Evolutionary conservation across 2,329 filamentous ascomycete genomes (phyloP).

Genomic region (Colletotrichum melonis): DNA sequence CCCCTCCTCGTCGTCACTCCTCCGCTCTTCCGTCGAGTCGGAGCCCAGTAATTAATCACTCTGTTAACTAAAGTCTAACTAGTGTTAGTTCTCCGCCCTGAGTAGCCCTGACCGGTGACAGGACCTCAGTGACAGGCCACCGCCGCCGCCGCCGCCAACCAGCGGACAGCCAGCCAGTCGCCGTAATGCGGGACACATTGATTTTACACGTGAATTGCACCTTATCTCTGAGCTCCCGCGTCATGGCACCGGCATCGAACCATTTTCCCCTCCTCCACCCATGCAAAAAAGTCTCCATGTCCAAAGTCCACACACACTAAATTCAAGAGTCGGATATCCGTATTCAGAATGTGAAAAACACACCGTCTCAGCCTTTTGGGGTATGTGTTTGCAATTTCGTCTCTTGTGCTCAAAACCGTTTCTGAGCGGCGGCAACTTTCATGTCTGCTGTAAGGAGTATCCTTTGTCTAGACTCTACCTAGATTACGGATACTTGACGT

Average conservation of each 20-base stretch:
- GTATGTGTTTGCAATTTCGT: not conserved
- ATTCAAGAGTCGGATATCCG: not conserved
- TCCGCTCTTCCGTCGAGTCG: slow-evolving; percentile 6
- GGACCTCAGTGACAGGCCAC: not conserved
- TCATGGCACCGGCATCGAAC: slow-evolving; percentile 27
- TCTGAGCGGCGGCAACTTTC: not conserved
- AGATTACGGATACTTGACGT: not conserved
- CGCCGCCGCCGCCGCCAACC: no score
- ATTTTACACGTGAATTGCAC: slow-evolving; percentile 33
- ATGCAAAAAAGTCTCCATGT: not conserved
- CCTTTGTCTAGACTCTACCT: not conserved
- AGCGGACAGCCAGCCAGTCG: not conserved
- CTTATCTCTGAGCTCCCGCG: slow-evolving; percentile 29
- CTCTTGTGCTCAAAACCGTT: not conserved
- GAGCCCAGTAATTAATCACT: not conserved
- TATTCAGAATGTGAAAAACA: not conserved
- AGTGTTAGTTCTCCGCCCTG: not conserved
- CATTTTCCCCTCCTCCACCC: not conserved
- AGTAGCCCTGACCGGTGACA: not conserved
- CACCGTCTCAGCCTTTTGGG: not conserved
- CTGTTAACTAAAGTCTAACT: not conserved
- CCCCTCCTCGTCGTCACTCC: not conserved
- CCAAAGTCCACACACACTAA: not conserved
- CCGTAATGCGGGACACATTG: slow-evolving; percentile 29
- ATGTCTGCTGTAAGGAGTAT: no score